Conservation (phyloP, 164 flowering plant genomes). For the Tetracentron sinense region DNA sequence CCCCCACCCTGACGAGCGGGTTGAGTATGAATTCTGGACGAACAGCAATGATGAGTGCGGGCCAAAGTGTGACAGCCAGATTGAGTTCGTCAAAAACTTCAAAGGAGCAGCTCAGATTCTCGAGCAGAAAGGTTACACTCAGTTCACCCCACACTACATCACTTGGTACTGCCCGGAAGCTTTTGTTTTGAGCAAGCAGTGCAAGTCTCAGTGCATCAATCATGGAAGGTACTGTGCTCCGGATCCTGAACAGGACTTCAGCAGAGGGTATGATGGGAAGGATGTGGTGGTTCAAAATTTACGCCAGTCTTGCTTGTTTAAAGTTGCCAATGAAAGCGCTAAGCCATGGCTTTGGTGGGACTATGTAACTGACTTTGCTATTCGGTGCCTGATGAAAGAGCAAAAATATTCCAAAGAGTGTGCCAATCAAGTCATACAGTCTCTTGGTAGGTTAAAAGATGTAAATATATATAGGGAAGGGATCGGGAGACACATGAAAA, state of each 20-base stretch:
- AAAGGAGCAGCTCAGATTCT: slow-evolving; percentile 94
- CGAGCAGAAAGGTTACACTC: slow-evolving; percentile 80
- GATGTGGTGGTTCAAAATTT: slow-evolving; percentile 90
- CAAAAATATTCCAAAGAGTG: slow-evolving; percentile 81
- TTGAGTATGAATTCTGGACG: slow-evolving; percentile 96
- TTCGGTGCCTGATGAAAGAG: slow-evolving; percentile 94
- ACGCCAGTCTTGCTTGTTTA: slow-evolving; percentile 79
- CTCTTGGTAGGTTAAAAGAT: slow-evolving; percentile 84
- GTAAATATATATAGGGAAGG: too few species aligned
- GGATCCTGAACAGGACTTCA: slow-evolving; percentile 93
- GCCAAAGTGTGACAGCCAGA: slow-evolving; percentile 84
- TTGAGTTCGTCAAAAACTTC: slow-evolving; percentile 74
- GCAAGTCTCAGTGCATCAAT: slow-evolving; percentile 94
- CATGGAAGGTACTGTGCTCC: slow-evolving; percentile 98
- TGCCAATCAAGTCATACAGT: slow-evolving; percentile 70
- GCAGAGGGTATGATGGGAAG: slow-evolving; percentile 83
- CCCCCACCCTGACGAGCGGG: slow-evolving; percentile 94
- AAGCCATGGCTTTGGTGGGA: slow-evolving; percentile 99
- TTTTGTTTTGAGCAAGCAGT: slow-evolving; percentile 78
- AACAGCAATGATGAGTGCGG: slow-evolving; percentile 94
- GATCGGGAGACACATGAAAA: too few species aligned
- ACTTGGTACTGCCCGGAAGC: slow-evolving; percentile 98
- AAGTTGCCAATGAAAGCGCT: slow-evolving; percentile 76
- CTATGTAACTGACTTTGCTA: slow-evolving; percentile 85
- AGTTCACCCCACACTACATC: slow-evolving; percentile 88